phyloP scores from a whole-genome alignment of 345 rosid genomes.

The Raphanus sativus region DNA sequence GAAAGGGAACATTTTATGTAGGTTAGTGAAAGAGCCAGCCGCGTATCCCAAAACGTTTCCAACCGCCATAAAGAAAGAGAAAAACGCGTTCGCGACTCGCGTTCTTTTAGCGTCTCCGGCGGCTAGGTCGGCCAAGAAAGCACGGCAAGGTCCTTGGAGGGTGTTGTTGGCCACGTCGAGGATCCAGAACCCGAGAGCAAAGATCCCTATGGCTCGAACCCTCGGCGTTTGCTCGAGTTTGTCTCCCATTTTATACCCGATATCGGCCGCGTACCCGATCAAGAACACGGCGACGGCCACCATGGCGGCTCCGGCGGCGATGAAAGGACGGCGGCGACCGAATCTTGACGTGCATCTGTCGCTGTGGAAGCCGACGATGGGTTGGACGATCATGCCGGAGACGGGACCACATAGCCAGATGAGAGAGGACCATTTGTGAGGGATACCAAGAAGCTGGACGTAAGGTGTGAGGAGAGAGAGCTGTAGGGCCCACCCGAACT shows the following conservation, averaged over 20 bases:
- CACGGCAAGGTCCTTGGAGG: neutral
- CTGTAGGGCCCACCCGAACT: constrained; percentile 3
- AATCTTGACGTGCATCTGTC: neutral
- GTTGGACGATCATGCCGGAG: neutral
- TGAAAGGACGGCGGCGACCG: neutral
- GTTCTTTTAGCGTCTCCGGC: neutral
- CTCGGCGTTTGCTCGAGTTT: neutral
- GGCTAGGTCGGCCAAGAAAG: neutral
- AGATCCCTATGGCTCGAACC: neutral
- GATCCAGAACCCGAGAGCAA: neutral
- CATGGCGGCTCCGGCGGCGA: neutral
- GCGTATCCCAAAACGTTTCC: constrained; percentile 84
- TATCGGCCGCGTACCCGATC: neutral
- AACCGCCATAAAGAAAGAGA: neutral
- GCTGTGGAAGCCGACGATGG: neutral
- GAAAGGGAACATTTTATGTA: constrained; percentile 64
- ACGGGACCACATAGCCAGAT: neutral
- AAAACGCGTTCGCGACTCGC: neutral
- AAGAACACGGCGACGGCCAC: neutral
- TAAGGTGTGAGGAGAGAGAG: neutral
- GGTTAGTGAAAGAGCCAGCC: constrained; percentile 59
- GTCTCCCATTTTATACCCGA: neutral
- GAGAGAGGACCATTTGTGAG: neutral
- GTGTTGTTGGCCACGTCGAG: neutral
- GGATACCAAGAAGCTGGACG: neutral